Base-by-base conservation (phyloP, 1,284 basidiomycete species). In the Ceratobasidium sp. region DNA sequence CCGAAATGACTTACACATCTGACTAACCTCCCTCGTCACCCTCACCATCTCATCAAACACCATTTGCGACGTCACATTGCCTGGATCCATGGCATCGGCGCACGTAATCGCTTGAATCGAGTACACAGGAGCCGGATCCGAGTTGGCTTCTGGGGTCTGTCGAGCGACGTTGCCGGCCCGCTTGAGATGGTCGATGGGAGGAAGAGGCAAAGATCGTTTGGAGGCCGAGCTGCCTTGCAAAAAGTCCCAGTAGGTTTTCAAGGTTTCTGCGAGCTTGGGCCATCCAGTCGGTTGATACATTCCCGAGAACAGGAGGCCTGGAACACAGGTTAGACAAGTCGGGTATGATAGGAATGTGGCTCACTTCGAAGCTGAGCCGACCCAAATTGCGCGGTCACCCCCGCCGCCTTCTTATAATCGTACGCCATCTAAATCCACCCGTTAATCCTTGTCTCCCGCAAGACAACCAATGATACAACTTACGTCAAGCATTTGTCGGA, bases 261-360 rank as follows among this genome's bases (percentile, higher is more conserved):
- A 46, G 11, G 11, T 46, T 43, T 49, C 43, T 5, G 76, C 75
- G 2, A 77, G 54, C 25, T 25, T n/a, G 7, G 75, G 76, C 76
- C 64, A 77, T 4, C 22, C 2, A 19, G 52, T 69, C 29, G 75
- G 76, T 9, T 19, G 8, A n/a, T 76, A 67, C 76, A 77, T 77
- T 29, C 43, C 51, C 6, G 51, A 6, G 32, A 77, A 56, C 7
- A 77, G 32, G 17, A 76, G 19, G 32, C 17, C 76, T 77, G n/a
- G 22, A 17, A 43, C 7, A 66, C 13, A 25, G 17, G 37, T 25
- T 61, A 32, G 11, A 32, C 1, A 52, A 15, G 13, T 8, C 6
- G 15, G 15, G 29, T 13, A 54, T 7, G 17, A 19, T 29, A 9
- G 3, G 37, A 6, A 44, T 25, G 13, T 40, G 5, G 51, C 76